A percentile compares a stretch with the other conserved stretches of the same genome.
Evolutionary conservation across 352 stramenopile species (phyloP).

Genomic region (Pilasporangium apinafurcum): DNA sequence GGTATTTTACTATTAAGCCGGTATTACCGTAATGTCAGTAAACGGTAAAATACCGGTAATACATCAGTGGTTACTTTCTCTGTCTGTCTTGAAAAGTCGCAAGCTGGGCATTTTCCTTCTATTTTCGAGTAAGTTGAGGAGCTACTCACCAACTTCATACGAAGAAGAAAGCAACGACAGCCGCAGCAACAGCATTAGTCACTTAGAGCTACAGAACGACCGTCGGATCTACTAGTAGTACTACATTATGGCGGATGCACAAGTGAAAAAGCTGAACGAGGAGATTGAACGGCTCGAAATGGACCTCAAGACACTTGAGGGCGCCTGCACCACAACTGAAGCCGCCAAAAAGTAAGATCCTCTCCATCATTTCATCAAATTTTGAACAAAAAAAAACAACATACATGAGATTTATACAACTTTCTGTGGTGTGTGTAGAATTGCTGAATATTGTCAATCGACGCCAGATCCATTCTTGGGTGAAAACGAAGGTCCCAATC

Average conservation of each 20-base stretch:
- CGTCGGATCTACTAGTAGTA: neutral
- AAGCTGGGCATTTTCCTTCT: too few relatives aligned
- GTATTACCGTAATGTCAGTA: too few relatives aligned
- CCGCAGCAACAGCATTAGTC: neutral
- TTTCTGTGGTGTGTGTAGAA: conserved; percentile 16
- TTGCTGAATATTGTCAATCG: conserved; percentile 69
- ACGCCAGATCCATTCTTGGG: conserved; percentile 69
- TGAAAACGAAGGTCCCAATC: conserved; percentile 68
- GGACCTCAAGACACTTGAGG: conserved; percentile 76
- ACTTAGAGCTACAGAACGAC: neutral
- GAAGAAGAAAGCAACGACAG: neutral
- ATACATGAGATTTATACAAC: neutral
- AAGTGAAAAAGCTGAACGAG: conserved; percentile 75
- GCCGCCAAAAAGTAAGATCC: conserved; percentile 66
- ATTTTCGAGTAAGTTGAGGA: too few relatives aligned
- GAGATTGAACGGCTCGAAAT: conserved; percentile 73
- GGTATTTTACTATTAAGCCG: neutral
- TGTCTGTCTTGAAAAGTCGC: too few relatives aligned
- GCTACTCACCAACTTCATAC: too few relatives aligned
- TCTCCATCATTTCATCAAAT: neutral
- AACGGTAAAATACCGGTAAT: too few relatives aligned
- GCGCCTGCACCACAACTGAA: conserved; percentile 70
- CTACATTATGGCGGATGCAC: conserved; percentile 37
- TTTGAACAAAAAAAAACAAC: neutral
- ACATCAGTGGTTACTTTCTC: too few relatives aligned